Base-by-base conservation (phyloP, 257 asterid genomes). In the Verbena officinalis region DNA sequence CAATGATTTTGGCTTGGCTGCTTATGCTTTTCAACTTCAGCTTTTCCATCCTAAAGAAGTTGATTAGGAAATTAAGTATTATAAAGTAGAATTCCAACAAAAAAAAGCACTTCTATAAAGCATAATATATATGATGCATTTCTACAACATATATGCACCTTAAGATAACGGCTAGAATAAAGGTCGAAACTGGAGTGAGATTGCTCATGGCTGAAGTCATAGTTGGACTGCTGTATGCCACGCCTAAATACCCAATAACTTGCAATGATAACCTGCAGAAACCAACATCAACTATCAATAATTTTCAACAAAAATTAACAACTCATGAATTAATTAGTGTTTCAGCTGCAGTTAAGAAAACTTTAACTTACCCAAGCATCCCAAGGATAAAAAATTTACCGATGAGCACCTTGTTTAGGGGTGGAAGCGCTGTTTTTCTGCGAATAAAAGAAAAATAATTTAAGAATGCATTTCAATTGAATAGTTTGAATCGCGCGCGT, bases 41-140 rank as follows among this genome's bases (percentile, higher is more conserved):
- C 79, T 69, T 84, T 59, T 88, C 95, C 88, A 88, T 75, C 86
- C 95, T 88, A 68, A 62, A 7, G 55, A 62, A 12, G 36, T 30
- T 3, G 4, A 30, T 7, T 3, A 30, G 36, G 3, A 30, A 7
- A 30, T 30, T n/a, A 30, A 30, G 7, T 30, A 30, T 30, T 30
- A 30, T 30, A 7, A 2, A 30, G 3, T 2, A 7, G 36, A 30
- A 30, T 3, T 30, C 7, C 36, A 30, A 30, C 3, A 2, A 30
- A 30, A 30, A 30, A 2, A 30, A 30, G 36, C 36, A 30, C 4
- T 30, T 3, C 36, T 30, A 30, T 30, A 30, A 30, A 30, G n/a
- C 36, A 30, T 30, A 46, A 15, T 2, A 45, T 5, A 19, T 31
- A 45, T 9, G 6, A 43, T 8, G 19, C 0, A 1, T n/a, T n/a